Percentiles rank a stretch among this genome's conserved stretches.
Conservation (phyloP, 768 basidiomycete genomes). For the Russula lepida region DNA sequence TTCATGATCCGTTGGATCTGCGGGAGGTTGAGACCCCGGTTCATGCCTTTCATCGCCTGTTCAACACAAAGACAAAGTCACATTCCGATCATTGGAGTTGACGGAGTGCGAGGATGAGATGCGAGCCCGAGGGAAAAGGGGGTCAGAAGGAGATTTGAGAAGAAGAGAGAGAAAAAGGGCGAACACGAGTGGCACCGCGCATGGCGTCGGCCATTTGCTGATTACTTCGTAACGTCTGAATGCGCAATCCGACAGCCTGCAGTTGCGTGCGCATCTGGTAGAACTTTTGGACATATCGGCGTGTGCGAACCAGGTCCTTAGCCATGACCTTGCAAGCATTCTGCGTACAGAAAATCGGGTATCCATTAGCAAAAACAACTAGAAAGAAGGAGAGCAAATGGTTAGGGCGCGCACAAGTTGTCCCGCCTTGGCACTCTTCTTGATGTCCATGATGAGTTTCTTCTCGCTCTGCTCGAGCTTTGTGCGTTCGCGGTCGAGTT, state of each 20-base stretch:
- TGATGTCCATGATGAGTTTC: constrained; percentile 92
- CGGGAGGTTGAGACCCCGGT: constrained; percentile 89
- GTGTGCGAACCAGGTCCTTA: constrained; percentile 93
- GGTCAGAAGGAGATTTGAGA: too few species aligned
- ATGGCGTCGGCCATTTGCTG: constrained; percentile 99
- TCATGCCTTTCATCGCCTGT: constrained; percentile 98
- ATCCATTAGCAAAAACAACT: background rate
- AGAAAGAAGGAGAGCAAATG: background rate
- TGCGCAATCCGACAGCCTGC: constrained; percentile 89
- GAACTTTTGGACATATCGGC: constrained; percentile 95
- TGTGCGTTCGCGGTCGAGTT: constrained; percentile 89
- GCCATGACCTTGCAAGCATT: constrained; percentile 99
- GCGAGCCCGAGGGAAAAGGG: background rate
- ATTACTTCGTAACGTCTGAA: constrained; percentile 94
- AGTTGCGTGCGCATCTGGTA: constrained; percentile 98
- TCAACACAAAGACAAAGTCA: background rate
- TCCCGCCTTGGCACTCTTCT: constrained; percentile 90
- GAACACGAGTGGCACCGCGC: constrained; percentile 91
- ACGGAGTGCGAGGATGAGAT: background rate
- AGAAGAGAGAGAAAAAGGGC: constrained; percentile 26
- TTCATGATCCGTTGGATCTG: constrained; percentile 94
- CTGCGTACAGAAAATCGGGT: constrained; percentile 35
- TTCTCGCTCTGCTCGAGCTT: constrained; percentile 97
- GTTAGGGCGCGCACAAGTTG: constrained; percentile 66
- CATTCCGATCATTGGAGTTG: background rate